Evolutionary conservation across 1,284 basidiomycete genomes (phyloP).

Genomic region (Gastroboletus turbinatus): DNA sequence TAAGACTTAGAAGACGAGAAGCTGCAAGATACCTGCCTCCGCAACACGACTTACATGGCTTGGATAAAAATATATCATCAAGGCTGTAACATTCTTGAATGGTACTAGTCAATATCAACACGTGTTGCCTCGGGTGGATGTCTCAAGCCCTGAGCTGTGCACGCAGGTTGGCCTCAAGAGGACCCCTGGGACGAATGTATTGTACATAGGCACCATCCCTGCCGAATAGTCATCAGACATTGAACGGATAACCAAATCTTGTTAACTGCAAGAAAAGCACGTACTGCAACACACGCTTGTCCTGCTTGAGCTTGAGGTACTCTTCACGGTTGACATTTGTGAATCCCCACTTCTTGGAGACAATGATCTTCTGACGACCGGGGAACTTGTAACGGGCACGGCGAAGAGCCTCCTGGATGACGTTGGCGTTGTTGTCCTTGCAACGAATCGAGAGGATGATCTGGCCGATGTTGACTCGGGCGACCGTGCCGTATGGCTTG

Average conservation of each 20-base stretch:
- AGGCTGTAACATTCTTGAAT: constrained; percentile 18
- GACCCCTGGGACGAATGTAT: constrained; percentile 88
- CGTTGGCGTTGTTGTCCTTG: constrained; percentile 85
- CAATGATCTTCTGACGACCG: constrained; percentile 98
- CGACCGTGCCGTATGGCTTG: constrained; percentile 95
- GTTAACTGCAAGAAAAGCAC: constrained; percentile 34
- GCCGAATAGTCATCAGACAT: constrained; percentile 5
- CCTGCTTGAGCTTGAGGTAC: constrained; percentile 85
- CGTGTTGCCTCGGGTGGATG: not conserved
- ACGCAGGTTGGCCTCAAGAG: constrained; percentile 82
- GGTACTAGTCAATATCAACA: constrained; percentile 23
- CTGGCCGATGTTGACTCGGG: constrained; percentile 96
- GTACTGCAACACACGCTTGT: constrained; percentile 84
- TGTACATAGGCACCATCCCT: constrained; percentile 87
- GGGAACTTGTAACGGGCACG: constrained; percentile 99
- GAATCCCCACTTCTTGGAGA: constrained; percentile 98
- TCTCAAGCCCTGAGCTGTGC: constrained; percentile 72
- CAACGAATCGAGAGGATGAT: constrained; percentile 94
- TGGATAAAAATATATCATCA: not conserved
- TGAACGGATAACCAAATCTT: not conserved
- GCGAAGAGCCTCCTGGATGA: constrained; percentile 95
- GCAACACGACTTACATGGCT: constrained; percentile 7
- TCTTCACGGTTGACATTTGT: constrained; percentile 92
- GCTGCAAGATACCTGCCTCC: not conserved
- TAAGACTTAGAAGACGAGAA: not conserved